Evolutionary conservation across 208 protist species (phyloP), one percentile per base, ranked within the genome.

Genomic region (Leishmania gerbilli): DNA sequence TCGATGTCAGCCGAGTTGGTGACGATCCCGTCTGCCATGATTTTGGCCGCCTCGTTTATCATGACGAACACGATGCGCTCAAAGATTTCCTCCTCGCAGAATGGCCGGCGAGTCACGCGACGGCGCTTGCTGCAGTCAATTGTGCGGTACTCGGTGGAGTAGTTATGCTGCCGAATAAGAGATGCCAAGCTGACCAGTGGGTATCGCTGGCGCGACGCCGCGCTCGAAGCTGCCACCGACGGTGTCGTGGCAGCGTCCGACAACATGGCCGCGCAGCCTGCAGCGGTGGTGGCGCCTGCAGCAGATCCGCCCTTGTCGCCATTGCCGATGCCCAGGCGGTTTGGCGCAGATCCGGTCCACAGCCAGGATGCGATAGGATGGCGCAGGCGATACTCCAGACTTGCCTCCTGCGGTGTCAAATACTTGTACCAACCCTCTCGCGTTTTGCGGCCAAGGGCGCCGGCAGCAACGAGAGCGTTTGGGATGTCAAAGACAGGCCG

Each of bases 41-140:
- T 71, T 64, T 87, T 90, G 19, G 87, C 97, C 15, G 94, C 93
- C 84, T 99, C 98, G 87, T 99, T 98, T 31, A 98, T 83, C 81
- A 98, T 90, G 19, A 89, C 84, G 72, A 98, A 93, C 19, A 98
- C 69, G 65, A 97, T 91, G 68, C 93, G 89, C 67, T 98, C 93
- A 24, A 94, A 79, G 40, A 99, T 95, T 56, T 99, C 96, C n/a
- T 90, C 86, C 21, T 94, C 86, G 53, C 78, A 87, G 71, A 96
- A 87, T 56, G 93, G 86, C 37, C 93, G 91, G 8, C 90, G 90
- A 27, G 88, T 79, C 68, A 96, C 87, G 42, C 87, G 77, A 45
- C 94, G 92, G 24, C 81, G 71, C 60, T 84, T 80, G 79, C 91
- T 93, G 58, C 79, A 84, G n/a, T 84, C 68, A 1, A 97, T 79